Percentiles rank a stretch among this genome's conserved stretches.
phyloP scores from a whole-genome alignment of 2,329 filamentous ascomycete species.

The Colletotrichum sp. region DNA sequence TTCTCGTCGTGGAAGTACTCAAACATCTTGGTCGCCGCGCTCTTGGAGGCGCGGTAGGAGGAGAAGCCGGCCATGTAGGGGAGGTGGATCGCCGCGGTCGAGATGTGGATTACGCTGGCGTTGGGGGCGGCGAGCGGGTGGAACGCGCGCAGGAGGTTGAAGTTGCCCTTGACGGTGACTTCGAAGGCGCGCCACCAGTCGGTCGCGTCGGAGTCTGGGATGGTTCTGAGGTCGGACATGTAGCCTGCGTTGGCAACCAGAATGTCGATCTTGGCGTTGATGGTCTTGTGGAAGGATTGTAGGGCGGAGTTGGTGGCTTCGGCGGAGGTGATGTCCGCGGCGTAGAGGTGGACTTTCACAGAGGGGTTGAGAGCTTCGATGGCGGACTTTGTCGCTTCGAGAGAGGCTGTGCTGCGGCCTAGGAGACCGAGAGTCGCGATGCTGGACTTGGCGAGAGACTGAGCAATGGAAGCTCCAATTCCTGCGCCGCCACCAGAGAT shows the following conservation, averaged over 20 bases:
- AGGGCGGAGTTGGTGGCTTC: constrained; percentile 10
- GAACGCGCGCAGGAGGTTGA: constrained; percentile 50
- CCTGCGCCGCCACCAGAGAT: constrained; percentile 61
- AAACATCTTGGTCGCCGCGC: constrained; percentile 44
- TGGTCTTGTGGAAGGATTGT: not conserved
- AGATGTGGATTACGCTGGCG: constrained; percentile 28
- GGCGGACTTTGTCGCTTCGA: constrained; percentile 26
- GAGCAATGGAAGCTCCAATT: constrained; percentile 50
- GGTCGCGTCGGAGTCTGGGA: constrained; percentile 18
- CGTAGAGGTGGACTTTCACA: constrained; percentile 21
- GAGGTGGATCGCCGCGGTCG: constrained; percentile 26
- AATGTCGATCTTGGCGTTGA: constrained; percentile 25
- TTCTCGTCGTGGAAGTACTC: constrained; percentile 46
- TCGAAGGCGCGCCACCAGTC: constrained; percentile 38
- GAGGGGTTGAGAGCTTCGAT: constrained; percentile 23
- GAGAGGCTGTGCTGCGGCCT: constrained; percentile 29
- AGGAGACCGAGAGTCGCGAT: constrained; percentile 56
- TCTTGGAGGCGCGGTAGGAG: constrained; percentile 47
- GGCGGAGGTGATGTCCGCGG: constrained; percentile 21
- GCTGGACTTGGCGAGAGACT: constrained; percentile 41
- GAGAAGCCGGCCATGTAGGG: constrained; percentile 31
- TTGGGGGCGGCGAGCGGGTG: constrained; percentile 36
- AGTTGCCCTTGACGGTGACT: constrained; percentile 54
- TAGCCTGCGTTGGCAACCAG: constrained; percentile 32
- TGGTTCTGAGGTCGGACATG: constrained; percentile 19